phyloP scores from a whole-genome alignment of 345 rosid species.

The Gossypium bickii region DNA sequence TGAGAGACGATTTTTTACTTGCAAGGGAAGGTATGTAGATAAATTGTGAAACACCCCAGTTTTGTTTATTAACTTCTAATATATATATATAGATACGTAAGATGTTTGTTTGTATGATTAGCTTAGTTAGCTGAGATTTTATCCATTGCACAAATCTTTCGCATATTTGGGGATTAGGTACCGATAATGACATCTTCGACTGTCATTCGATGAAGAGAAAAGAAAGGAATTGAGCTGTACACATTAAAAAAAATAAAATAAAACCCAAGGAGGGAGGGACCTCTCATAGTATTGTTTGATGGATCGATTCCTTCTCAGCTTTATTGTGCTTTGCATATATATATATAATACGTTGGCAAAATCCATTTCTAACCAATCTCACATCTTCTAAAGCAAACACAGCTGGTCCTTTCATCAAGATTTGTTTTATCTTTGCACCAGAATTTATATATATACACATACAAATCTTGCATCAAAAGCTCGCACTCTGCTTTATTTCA shows the following conservation, averaged over 20 bases:
- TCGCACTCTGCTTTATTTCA: conserved; percentile 3
- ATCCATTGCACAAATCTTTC: neutral
- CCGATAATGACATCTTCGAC: neutral
- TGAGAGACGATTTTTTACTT: neutral
- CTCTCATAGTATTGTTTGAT: neutral
- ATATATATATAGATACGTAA: neutral
- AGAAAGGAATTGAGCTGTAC: neutral
- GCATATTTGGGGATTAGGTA: conserved; percentile 2
- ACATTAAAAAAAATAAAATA: neutral
- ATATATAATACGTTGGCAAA: neutral
- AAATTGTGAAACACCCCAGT: neutral
- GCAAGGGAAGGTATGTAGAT: neutral
- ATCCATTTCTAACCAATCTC: neutral
- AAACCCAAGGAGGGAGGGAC: neutral
- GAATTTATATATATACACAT: neutral
- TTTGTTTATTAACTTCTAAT: neutral
- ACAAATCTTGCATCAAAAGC: neutral
- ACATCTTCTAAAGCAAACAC: conserved; percentile 9
- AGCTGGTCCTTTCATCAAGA: conserved; percentile 11
- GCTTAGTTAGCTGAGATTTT: neutral
- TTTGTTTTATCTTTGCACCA: neutral
- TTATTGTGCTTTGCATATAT: neutral
- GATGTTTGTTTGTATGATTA: neutral
- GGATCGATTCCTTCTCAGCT: neutral
- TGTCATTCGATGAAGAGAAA: neutral